phyloP scores from a whole-genome alignment of 306 rosid genomes.

The Castanospermum australe region DNA sequence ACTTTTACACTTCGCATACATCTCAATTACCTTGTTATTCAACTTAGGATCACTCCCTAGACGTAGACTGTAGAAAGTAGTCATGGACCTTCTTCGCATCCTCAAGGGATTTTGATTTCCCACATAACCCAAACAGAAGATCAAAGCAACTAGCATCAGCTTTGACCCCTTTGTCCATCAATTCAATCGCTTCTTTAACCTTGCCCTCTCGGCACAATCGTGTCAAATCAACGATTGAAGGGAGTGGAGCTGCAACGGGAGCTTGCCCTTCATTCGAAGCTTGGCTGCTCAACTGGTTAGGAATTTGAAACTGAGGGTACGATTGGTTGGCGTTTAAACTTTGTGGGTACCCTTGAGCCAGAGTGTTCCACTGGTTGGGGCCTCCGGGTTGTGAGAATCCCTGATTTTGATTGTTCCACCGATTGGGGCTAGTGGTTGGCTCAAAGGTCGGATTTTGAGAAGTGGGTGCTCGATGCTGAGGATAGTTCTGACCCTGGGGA shows the following conservation, averaged over 20 bases:
- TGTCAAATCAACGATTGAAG: constrained; percentile 51
- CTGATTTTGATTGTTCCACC: too few relatives aligned
- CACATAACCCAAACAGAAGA: constrained; percentile 58
- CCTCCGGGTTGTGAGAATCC: too few relatives aligned
- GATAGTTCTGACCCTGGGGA: constrained; percentile 21
- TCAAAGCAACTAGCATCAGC: constrained; percentile 68
- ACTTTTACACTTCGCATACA: constrained; percentile 76
- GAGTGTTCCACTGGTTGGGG: too few relatives aligned
- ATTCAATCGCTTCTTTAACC: constrained; percentile 64
- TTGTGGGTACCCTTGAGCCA: constrained; percentile 24
- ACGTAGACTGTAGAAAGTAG: constrained; percentile 69
- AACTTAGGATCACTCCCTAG: constrained; percentile 59
- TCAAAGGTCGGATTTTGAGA: too few relatives aligned
- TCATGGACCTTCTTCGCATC: constrained; percentile 81
- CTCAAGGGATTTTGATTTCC: constrained; percentile 57
- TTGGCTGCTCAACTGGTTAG: constrained; percentile 43
- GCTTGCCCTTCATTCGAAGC: constrained; percentile 36
- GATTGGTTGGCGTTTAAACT: constrained; percentile 26
- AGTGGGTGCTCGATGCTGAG: constrained; percentile 15
- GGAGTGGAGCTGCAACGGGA: constrained; percentile 10
- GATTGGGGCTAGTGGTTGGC: constrained; percentile 28
- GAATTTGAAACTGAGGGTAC: constrained; percentile 17
- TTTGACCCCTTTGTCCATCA: constrained; percentile 78
- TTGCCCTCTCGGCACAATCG: constrained; percentile 65
- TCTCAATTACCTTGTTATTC: constrained; percentile 68